Evolutionary conservation across 129 eudicot species (phyloP), one percentile per base, ranked within the genome.

Genomic region (Helichrysum umbraculigerum): DNA sequence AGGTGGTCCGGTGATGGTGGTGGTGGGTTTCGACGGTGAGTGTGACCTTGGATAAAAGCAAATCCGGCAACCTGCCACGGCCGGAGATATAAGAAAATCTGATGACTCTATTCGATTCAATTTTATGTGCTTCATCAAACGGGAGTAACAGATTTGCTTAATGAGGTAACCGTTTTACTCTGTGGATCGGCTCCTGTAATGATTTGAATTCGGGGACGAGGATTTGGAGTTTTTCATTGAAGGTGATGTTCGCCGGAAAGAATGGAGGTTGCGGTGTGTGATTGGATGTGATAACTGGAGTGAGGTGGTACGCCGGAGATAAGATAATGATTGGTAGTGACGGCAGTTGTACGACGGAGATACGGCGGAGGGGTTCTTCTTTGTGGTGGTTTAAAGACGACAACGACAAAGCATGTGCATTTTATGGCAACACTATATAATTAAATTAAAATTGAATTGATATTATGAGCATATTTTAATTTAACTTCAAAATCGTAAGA

Each of bases 131-230:
- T 34, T 85, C 86, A 2, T 87, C 85, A 14, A 93, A 75, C 6
- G 71, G 84, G 14, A 91, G 96, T 3, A 88, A 78, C 34, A 83
- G 83, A 1, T 71, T 12, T 0, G 98, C 92, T 82, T 90, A 88
- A 57, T 90, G 85, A 5, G 90, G 70, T 22, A 93, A 37, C 16
- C 91, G 82, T 68, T 87, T 93, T 30, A 90, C 98, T 25, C 96
- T 76, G 62, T 90, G 97, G 68, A 93, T 87, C 7, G 97, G 97
- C 69, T 86, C 81, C 5, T 81, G 69, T 25, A 90, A 72, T 0
- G 95, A 80, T 72, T 78, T 86, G 83, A 93, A 93, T 37, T 93
- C 96, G 0, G 81, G 65, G 32, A 78, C 88, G 72, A 93, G 73
- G 14, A 56, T 60, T 3, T 85, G 61, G 9, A 90, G 83, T 61